Percentiles rank a stretch among this genome's conserved stretches.
These are phyloP conservation scores for Epichloe elymi DNA, from an alignment of 2,329 filamentous ascomycete species.

Conservation along the genomic window DNA sequence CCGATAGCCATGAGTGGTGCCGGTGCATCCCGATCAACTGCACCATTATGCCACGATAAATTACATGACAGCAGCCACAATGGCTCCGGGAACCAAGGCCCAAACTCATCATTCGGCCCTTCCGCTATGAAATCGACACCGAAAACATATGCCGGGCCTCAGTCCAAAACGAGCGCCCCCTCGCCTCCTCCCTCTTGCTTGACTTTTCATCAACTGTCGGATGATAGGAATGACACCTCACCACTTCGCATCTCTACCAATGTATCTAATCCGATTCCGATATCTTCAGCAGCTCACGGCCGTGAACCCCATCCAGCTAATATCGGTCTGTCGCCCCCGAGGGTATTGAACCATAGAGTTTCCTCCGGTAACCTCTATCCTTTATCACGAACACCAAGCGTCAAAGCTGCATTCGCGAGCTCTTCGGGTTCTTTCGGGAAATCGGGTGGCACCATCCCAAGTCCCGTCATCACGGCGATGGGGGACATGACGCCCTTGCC, in stretches of 20 bases:
- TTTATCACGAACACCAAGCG: slow-evolving; percentile 45
- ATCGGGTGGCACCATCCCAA: slow-evolving; percentile 55
- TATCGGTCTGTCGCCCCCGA: slow-evolving; percentile 18
- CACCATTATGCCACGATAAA: slow-evolving; percentile 14
- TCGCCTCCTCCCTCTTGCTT: slow-evolving; percentile 20
- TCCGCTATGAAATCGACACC: slow-evolving; percentile 8
- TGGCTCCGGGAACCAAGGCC: slow-evolving; percentile 1
- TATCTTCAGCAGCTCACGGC: slow-evolving; percentile 10
- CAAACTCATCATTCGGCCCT: slow-evolving; percentile 5
- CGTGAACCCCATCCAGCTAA: slow-evolving; percentile 24
- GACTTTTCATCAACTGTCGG: slow-evolving; percentile 4
- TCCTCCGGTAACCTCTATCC: slow-evolving; percentile 28
- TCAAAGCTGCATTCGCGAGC: slow-evolving; percentile 41
- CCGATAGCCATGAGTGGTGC: slow-evolving; percentile 18
- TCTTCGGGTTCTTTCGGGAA: slow-evolving; percentile 38
- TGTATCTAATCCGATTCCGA: slow-evolving; percentile 9
- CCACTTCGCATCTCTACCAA: slow-evolving; percentile 28
- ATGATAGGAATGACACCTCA: slow-evolving; percentile 9
- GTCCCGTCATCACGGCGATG: slow-evolving; percentile 62
- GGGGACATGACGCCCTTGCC: slow-evolving; percentile 68
- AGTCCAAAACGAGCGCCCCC: slow-evolving; percentile 16
- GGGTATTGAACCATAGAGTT: slow-evolving; percentile 15
- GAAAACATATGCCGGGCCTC: slow-evolving; percentile 13
- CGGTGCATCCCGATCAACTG: slow-evolving; percentile 14
- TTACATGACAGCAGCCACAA: slow-evolving; percentile 1